Conservation (phyloP, 768 basidiomycete genomes). For the Suillus weaverae region DNA sequence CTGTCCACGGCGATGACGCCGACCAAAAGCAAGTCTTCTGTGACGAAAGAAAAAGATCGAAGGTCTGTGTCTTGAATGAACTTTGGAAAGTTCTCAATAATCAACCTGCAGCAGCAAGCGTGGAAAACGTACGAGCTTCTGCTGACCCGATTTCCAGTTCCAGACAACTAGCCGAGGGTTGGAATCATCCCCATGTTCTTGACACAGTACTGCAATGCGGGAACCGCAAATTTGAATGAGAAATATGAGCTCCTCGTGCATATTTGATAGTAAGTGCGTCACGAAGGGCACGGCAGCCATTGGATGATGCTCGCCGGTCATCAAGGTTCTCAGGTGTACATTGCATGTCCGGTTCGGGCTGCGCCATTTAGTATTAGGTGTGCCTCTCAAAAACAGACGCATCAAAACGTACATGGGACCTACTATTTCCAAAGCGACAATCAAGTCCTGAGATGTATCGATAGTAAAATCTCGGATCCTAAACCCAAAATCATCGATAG, state of each 20-base stretch:
- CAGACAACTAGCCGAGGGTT: constrained; percentile 28
- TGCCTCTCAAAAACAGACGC: not conserved
- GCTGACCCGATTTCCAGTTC: constrained; percentile 35
- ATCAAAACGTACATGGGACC: constrained; percentile 21
- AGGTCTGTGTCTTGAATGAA: constrained; percentile 20
- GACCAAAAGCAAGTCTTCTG: constrained; percentile 30
- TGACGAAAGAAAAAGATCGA: constrained; percentile 36
- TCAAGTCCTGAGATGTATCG: constrained; percentile 37
- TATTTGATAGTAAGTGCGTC: constrained; percentile 8
- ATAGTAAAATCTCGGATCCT: constrained; percentile 37
- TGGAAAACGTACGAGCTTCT: constrained; percentile 28
- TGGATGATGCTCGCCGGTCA: constrained; percentile 31
- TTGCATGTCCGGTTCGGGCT: constrained; percentile 23
- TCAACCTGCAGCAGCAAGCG: not conserved
- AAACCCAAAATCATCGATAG: constrained; percentile 23
- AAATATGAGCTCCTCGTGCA: constrained; percentile 16
- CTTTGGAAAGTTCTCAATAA: constrained; percentile 14
- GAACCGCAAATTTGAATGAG: constrained; percentile 34
- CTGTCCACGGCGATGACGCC: constrained; percentile 16
- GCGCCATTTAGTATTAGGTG: constrained; percentile 5
- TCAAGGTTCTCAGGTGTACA: constrained; percentile 30
- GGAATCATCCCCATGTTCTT: constrained; percentile 11
- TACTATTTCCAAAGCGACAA: constrained; percentile 29
- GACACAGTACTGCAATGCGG: constrained; percentile 30
- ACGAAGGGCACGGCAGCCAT: constrained; percentile 16